Base-by-base conservation (phyloP, 2,329 filamentous ascomycete genomes). In the Orbilia javanica region DNA sequence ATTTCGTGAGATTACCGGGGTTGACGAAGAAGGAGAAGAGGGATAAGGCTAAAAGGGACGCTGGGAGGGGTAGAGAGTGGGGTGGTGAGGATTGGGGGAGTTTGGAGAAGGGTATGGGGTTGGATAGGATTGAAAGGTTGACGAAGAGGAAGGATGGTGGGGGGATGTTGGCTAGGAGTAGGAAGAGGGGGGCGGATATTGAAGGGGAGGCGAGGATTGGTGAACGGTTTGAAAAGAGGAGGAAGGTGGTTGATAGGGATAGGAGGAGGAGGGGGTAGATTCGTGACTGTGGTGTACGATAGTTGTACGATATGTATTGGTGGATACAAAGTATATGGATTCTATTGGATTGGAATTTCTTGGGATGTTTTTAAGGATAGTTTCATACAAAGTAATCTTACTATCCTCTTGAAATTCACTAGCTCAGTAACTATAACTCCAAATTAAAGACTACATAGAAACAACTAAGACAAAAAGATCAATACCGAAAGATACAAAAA, bases 81-180 rank as follows among this genome's bases (percentile, higher is more conserved):
- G 71, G 84, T 85, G 96, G 96, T 64, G 96, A 98, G 85, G 96
- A 98, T 83, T 98, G 94, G 93, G 89, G 91, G 80, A 90, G 92
- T 27, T 86, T 99, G 42, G 81, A 80, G 50, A 77, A 75, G 52
- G 93, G 93, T 71, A 91, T 94, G 83, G 93, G 94, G 6, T 89
- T 94, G 64, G 93, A 97, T 84, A 88, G 95, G 52, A 97, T 97
- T 84, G 91, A 94, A 81, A 88, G 90, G 79, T 86, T 97, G 82
- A 97, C 94, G 5, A 90, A 89, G 84, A 89, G 90, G 84, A 87
- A 87, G 77, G 86, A 87, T 39, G 86, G 87, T 80, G 83, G 87
- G 60, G 87, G 87, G 80, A 88, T 89, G 0, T 83, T 93, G 80
- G 94, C 97, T 82, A 94, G 91, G 87, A 96, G 94, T 83, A 88